A percentile compares a stretch with the other conserved stretches of the same genome.
These are phyloP conservation scores for Fusarium zealandicum DNA, from an alignment of 2,329 filamentous ascomycete species.

Conservation along the genomic window DNA sequence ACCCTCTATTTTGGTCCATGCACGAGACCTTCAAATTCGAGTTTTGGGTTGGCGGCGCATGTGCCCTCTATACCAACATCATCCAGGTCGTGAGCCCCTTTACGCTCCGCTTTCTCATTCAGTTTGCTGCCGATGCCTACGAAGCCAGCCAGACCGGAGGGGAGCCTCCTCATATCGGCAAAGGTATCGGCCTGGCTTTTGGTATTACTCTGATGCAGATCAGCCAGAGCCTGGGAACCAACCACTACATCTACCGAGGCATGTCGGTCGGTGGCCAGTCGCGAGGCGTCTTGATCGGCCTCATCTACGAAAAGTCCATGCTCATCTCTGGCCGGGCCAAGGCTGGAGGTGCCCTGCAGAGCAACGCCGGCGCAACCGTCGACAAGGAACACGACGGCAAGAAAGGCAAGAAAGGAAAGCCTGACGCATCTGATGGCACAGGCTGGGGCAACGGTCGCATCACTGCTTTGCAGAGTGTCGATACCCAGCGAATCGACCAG, in stretches of 20 bases:
- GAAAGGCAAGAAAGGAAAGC: slow-evolving; percentile 51
- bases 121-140: slow-evolving; percentile 83
- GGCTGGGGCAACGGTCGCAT: slow-evolving; percentile 95
- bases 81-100: slow-evolving; percentile 86
- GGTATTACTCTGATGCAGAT: slow-evolving; percentile 89
- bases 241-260: slow-evolving; percentile 91
- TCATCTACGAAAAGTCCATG: slow-evolving; percentile 94
- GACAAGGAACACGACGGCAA: slow-evolving; percentile 48
- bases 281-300: slow-evolving; percentile 80
- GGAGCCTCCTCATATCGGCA: slow-evolving; percentile 72
- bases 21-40: slow-evolving; percentile 87
- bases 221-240: slow-evolving; percentile 78
- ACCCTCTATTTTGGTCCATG: slow-evolving; percentile 79
- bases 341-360: slow-evolving; percentile 70
- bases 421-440: slow-evolving; percentile 64
- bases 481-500: slow-evolving; percentile 91
- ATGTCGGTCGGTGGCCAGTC: slow-evolving; percentile 90
- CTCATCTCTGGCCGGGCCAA: slow-evolving; percentile 86
- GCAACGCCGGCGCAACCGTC: slow-evolving; percentile 52
- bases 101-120: slow-evolving; percentile 83
- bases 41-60: slow-evolving; percentile 84
- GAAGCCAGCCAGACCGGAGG: slow-evolving; percentile 59
- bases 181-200: slow-evolving; percentile 82
- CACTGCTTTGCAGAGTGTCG: slow-evolving; percentile 92
- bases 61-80: slow-evolving; percentile 75